A percentile compares a stretch with the other conserved stretches of the same genome.
These are phyloP conservation scores for Vitis riparia DNA, from an alignment of 164 flowering plant genomes.

Conservation along the genomic window DNA sequence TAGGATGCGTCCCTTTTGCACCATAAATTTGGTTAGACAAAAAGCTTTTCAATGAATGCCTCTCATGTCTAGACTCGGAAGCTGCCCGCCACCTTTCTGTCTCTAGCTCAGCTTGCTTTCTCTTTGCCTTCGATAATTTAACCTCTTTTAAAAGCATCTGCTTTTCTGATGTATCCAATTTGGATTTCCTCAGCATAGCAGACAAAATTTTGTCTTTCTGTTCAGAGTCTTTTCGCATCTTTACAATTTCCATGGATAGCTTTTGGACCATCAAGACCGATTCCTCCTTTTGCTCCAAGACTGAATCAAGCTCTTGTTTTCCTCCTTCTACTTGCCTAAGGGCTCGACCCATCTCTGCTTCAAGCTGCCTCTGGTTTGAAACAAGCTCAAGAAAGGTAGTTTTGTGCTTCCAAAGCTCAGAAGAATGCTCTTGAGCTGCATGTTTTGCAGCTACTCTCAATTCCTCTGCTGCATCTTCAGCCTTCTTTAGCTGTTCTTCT, in stretches of 20 bases:
- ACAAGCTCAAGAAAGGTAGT: constrained; percentile 91
- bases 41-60: constrained; percentile 50
- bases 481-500: constrained; percentile 53
- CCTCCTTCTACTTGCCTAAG: constrained; percentile 67
- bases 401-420: constrained; percentile 78
- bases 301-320: constrained; percentile 60
- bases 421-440: constrained; percentile 59
- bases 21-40: constrained; percentile 34
- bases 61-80: constrained; percentile 51
- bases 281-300: constrained; percentile 67
- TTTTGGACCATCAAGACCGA: constrained; percentile 56
- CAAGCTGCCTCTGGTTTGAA: constrained; percentile 85
- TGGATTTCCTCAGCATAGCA: constrained; percentile 82
- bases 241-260: constrained; percentile 62
- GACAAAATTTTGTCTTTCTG: constrained; percentile 88
- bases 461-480: constrained; percentile 44
- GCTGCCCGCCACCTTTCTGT: constrained; percentile 48
- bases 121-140: constrained; percentile 63
- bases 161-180: constrained; percentile 71
- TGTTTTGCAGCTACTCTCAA: constrained; percentile 48
- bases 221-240: constrained; percentile 67
- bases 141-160: constrained; percentile 72
- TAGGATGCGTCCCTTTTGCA: constrained; percentile 25
- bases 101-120: constrained; percentile 70
- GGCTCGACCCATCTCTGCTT: constrained; percentile 84